These are phyloP conservation scores for Phytopythium oedochilum DNA, from an alignment of 352 stramenopile genomes.

Conservation along the genomic window DNA sequence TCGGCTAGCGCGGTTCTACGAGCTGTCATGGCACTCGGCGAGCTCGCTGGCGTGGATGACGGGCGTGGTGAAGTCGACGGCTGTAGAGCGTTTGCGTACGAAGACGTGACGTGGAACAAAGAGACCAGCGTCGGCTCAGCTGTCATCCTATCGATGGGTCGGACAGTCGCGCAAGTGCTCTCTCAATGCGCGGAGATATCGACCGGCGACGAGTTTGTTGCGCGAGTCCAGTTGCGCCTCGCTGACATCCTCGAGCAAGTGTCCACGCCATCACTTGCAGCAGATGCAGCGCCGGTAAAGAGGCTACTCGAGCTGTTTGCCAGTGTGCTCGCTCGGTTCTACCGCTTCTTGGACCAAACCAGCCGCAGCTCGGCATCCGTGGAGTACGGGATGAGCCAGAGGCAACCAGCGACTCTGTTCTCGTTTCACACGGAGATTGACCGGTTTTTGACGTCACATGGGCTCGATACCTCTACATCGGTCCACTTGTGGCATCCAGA, in stretches of 20 bases:
- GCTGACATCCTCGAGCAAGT: not conserved
- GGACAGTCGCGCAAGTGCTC: not conserved
- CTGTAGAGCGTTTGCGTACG: not conserved
- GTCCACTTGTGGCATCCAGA: not conserved
- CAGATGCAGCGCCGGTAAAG: not conserved
- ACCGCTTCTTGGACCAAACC: not conserved
- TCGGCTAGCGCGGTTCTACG: not conserved
- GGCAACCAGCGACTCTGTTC: not conserved
- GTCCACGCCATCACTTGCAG: not conserved
- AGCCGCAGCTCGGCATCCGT: not conserved
- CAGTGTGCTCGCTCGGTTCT: not conserved
- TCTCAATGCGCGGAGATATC: not conserved
- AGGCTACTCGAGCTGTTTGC: not conserved
- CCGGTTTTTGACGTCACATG: not conserved
- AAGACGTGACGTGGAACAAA: not conserved
- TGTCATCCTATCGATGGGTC: not conserved
- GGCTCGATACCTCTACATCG: not conserved
- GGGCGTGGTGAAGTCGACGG: not conserved
- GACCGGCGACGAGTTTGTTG: not conserved
- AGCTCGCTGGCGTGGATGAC: not conserved
- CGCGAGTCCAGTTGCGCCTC: not conserved
- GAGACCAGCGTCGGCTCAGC: not conserved
- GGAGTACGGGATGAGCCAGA: not conserved
- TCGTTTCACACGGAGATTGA: not conserved
- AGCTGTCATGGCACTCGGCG: not conserved